Percentiles rank a stretch among this genome's conserved stretches.
Evolutionary conservation across 116 monocot genomes (phyloP).

Genomic region (Thalassia testudinum): DNA sequence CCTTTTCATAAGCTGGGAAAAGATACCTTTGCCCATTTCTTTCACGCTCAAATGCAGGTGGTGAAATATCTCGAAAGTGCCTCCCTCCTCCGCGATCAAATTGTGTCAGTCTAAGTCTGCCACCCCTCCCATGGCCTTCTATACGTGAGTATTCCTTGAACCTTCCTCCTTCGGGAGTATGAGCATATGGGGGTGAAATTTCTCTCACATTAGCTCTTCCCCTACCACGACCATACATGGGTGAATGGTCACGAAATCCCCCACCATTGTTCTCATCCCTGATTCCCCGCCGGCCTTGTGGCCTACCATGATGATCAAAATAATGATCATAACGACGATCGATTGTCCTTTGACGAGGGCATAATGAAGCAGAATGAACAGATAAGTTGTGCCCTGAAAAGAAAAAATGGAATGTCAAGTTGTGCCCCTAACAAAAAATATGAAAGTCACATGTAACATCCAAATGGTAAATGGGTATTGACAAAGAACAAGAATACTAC

Average conservation of each 20-base stretch:
- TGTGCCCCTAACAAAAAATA: too few species aligned
- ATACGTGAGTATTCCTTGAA: constrained; percentile 4
- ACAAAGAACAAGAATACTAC: too few species aligned
- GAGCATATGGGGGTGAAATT: constrained; percentile 4
- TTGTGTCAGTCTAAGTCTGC: neutral
- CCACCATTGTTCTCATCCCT: neutral
- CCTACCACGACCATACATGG: constrained; percentile 7
- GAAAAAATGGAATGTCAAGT: constrained; percentile 1
- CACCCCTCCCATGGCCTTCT: constrained; percentile 5
- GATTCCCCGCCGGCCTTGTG: neutral
- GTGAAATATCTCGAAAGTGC: constrained; percentile 9
- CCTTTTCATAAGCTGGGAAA: neutral
- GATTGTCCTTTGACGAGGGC: constrained; percentile 14
- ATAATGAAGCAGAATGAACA: constrained; percentile 43
- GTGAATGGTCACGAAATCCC: neutral
- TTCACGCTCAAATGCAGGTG: constrained; percentile 1
- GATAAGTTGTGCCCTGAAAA: constrained; percentile 34
- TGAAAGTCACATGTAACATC: too few species aligned
- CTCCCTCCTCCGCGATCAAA: constrained; percentile 44
- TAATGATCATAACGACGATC: constrained; percentile 22
- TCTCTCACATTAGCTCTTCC: neutral
- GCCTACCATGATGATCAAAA: constrained; percentile 6
- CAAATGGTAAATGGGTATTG: too few species aligned
- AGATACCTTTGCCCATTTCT: neutral
- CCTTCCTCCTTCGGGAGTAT: constrained; percentile 5